Evolutionary conservation across 257 asterid species (phyloP).

Genomic region (Petrea volubilis): DNA sequence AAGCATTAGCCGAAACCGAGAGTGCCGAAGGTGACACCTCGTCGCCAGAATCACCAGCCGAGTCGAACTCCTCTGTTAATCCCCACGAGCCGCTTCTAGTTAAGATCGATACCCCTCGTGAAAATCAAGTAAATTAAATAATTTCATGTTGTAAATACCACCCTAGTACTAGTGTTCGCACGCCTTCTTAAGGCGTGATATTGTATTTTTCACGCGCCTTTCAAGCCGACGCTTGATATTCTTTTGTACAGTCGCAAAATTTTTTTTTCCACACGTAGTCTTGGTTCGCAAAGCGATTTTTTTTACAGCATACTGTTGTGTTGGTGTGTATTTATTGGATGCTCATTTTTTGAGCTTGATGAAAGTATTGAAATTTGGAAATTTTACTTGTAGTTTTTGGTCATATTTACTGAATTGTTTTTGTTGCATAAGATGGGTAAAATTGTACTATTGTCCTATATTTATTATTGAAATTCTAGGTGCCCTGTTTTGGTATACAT

Average conservation of each 20-base stretch:
- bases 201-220: not conserved
- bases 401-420: not conserved
- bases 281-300: not conserved
- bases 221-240: constrained; percentile 28
- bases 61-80: constrained; percentile 32
- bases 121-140: constrained; percentile 38
- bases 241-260: constrained; percentile 47
- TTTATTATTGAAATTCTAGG: not conserved
- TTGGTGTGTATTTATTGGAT: not conserved
- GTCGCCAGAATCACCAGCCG: constrained; percentile 38
- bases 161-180: constrained; percentile 14
- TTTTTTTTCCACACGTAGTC: not conserved
- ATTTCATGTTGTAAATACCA: constrained; percentile 44
- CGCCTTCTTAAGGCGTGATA: not conserved
- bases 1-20: constrained; percentile 70
- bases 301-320: not conserved
- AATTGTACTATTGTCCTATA: not conserved
- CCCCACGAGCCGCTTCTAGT: constrained; percentile 59
- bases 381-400: constrained; percentile 4
- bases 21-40: constrained; percentile 27
- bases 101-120: constrained; percentile 51
- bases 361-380: not conserved
- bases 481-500: too few species aligned
- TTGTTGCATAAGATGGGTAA: not conserved
- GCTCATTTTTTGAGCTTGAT: not conserved